Conservation (phyloP, 2,329 filamentous ascomycete genomes). For the Chaetothyriales sp. region DNA sequence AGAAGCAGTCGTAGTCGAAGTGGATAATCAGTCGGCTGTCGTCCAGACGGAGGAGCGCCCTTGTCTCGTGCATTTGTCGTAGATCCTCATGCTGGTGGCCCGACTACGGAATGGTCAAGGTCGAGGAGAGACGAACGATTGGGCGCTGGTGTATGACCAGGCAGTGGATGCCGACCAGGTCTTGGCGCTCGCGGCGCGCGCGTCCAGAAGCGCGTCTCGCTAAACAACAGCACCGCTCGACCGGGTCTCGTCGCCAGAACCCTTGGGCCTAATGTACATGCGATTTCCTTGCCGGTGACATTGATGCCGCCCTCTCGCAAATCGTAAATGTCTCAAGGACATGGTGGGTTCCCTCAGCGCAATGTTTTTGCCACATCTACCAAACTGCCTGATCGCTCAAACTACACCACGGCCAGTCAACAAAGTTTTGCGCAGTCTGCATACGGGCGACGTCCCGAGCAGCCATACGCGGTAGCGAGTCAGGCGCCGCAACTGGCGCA, state of each 20-base stretch:
- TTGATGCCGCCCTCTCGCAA: constrained; percentile 4
- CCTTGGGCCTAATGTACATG: constrained; percentile 1
- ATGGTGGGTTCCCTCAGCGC: constrained; percentile 43
- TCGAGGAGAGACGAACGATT: no score
- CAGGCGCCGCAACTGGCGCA: constrained; percentile 22
- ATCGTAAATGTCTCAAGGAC: constrained; percentile 18
- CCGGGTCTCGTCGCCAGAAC: no score
- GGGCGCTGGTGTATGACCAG: no score
- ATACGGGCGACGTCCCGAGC: constrained; percentile 26
- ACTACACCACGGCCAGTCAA: constrained; percentile 8
- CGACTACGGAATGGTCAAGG: neutral
- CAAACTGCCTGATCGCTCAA: constrained; percentile 38
- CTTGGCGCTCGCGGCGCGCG: no score
- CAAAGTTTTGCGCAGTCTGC: constrained; percentile 31
- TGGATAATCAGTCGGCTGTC: constrained; percentile 63
- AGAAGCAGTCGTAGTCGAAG: constrained; percentile 69
- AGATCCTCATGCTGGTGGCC: constrained; percentile 8
- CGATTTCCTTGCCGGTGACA: constrained; percentile 5
- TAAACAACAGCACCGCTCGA: no score
- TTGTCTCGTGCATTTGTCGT: constrained; percentile 20
- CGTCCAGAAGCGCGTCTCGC: no score
- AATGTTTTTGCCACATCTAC: constrained; percentile 38
- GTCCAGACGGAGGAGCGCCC: constrained; percentile 32
- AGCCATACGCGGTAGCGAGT: constrained; percentile 14
- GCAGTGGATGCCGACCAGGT: no score